These are phyloP conservation scores for sunflower (Helianthus annuus) DNA, from an alignment of 129 eudicot species.

Conservation along the genomic window HanXRQr2.0-SUNRISE NC_035441.2:188054319-188054818, in stretches of 20 bases:
- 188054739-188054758: conserved; percentile 70
- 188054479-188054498: conserved; percentile 64
- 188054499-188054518: conserved; percentile 56
- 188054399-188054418: conserved; percentile 46
- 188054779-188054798: conserved; percentile 65
- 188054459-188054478: conserved; percentile 83
- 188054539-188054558: conserved; percentile 64
- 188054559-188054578: neutral
- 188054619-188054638: conserved; percentile 56
- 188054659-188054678: conserved; percentile 52
- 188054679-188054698: conserved; percentile 38
- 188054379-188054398: conserved; percentile 33
- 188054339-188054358: conserved; percentile 2
- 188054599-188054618: conserved; percentile 13
- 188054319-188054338: neutral
- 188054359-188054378: neutral
- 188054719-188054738: conserved; percentile 56
- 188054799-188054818: conserved; percentile 48
- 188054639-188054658: conserved; percentile 59
- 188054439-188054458: conserved; percentile 77
- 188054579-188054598: neutral
- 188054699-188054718: conserved; percentile 48
- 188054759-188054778: conserved; percentile 55
- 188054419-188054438: conserved; percentile 78
- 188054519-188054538: conserved; percentile 68